A percentile compares a stretch with the other conserved stretches of the same genome.
Conservation (phyloP, 1,284 basidiomycete genomes). For the Microbotryum lychnidis-dioicae region DNA sequence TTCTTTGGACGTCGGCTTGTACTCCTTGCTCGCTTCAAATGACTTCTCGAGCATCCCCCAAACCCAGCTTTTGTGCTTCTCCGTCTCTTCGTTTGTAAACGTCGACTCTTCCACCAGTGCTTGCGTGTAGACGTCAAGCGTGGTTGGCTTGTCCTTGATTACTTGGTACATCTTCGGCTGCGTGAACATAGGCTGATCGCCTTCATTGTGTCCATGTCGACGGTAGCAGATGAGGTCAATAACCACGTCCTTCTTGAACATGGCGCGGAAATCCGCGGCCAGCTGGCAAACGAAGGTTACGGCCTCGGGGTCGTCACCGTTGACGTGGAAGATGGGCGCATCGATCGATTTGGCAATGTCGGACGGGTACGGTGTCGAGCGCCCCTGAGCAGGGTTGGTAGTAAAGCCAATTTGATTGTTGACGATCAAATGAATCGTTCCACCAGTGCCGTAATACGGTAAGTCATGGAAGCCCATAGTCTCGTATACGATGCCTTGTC, state of each 20-base stretch:
- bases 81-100: constrained; percentile 92
- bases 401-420: constrained; percentile 99
- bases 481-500: constrained; percentile 98
- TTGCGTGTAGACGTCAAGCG: constrained; percentile 84
- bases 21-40: constrained; percentile 77
- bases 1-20: constrained; percentile 84
- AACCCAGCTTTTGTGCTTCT: constrained; percentile 98
- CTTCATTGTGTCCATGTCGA: constrained; percentile 98
- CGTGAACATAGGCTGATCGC: constrained; percentile 97
- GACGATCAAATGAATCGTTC: constrained; percentile 96
- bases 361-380: constrained; percentile 97
- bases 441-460: constrained; percentile 91
- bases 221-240: constrained; percentile 98
- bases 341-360: constrained; percentile 99
- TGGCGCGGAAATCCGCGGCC: constrained; percentile 95
- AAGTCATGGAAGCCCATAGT: constrained; percentile 98
- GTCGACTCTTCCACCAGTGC: constrained; percentile 84
- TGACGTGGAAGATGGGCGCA: constrained; percentile 98
- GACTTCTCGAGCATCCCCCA: constrained; percentile 98
- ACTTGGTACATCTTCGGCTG: constrained; percentile 99
- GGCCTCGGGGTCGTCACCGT: constrained; percentile 97
- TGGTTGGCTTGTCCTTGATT: constrained; percentile 87
- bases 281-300: constrained; percentile 97
- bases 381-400: constrained; percentile 93
- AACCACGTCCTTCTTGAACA: constrained; percentile 98